phyloP scores from a whole-genome alignment of 2,329 filamentous ascomycete species.

The Verticillium zaregamsianum region DNA sequence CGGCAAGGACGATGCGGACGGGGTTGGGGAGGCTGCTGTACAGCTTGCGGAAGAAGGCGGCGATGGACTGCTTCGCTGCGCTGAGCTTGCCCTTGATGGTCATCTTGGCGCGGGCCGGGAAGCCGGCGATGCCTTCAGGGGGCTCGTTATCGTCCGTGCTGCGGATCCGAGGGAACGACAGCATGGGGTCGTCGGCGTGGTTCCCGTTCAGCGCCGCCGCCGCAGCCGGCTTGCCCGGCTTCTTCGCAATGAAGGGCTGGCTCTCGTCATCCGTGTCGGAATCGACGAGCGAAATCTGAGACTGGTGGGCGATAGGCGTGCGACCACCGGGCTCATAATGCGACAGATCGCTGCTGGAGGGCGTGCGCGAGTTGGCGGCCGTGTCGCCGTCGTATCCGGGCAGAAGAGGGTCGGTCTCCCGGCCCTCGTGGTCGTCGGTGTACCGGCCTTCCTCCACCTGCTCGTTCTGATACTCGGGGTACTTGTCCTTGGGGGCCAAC shows the following conservation, averaged over 20 bases:
- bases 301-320: slow-evolving; percentile 48
- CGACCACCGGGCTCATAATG: slow-evolving; percentile 51
- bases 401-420: slow-evolving; percentile 42
- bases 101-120: slow-evolving; percentile 30
- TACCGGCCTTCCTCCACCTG: slow-evolving; percentile 56
- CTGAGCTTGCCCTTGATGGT: slow-evolving; percentile 23
- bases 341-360: slow-evolving; percentile 36
- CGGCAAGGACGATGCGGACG: slow-evolving; percentile 29
- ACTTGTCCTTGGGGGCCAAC: slow-evolving; percentile 76
- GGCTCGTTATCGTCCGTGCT: slow-evolving; percentile 35
- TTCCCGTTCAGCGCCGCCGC: slow-evolving; percentile 19
- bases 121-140: slow-evolving; percentile 36
- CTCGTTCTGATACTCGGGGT: slow-evolving; percentile 58
- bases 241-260: slow-evolving; percentile 23
- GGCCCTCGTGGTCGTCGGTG: slow-evolving; percentile 38
- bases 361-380: slow-evolving; percentile 23
- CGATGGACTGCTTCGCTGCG: slow-evolving; percentile 16
- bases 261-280: slow-evolving; percentile 45
- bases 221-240: slow-evolving; percentile 13
- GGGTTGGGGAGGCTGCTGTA: slow-evolving; percentile 37
- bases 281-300: slow-evolving; percentile 37
- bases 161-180: slow-evolving; percentile 57
- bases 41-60: slow-evolving; percentile 17
- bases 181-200: slow-evolving; percentile 47
- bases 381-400: slow-evolving; percentile 37